Evolutionary conservation across 176 grass and related monocot species (phyloP).

Genomic region (Musa schizocarpa): DNA sequence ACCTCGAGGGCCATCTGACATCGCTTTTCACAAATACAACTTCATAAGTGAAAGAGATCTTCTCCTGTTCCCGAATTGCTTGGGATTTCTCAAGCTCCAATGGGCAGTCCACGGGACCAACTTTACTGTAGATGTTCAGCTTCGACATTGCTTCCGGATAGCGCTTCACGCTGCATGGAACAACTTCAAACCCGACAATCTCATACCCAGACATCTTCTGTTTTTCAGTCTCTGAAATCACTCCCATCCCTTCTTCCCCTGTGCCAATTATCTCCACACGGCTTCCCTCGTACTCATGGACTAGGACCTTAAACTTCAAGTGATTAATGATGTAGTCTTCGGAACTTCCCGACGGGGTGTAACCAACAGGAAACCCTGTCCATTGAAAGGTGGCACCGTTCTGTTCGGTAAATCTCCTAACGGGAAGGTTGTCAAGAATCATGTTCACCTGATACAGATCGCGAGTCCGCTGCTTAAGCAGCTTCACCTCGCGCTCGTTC

Average conservation of each 20-base stretch:
- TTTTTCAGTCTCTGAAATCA: not conserved
- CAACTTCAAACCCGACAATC: not conserved
- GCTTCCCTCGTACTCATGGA: not conserved
- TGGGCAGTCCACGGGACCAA: not conserved
- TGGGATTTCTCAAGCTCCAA: not conserved
- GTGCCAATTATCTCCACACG: not conserved
- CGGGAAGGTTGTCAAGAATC: conserved; percentile 7
- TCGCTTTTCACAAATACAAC: not conserved
- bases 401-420: not conserved
- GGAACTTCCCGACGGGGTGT: not conserved
- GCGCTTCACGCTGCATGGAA: not conserved
- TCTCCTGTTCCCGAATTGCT: not conserved
- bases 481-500: not conserved
- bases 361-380: conserved; percentile 9
- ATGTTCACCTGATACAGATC: conserved; percentile 13
- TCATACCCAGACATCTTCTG: not conserved
- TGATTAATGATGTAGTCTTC: conserved; percentile 10
- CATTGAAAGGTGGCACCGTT: not conserved
- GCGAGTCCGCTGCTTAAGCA: not conserved
- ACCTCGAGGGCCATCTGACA: not conserved
- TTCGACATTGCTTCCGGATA: not conserved
- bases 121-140: not conserved
- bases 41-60: not conserved
- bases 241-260: not conserved
- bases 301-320: conserved; percentile 5